phyloP scores from a whole-genome alignment of 345 rosid genomes.

The Acer yangbiense region DNA sequence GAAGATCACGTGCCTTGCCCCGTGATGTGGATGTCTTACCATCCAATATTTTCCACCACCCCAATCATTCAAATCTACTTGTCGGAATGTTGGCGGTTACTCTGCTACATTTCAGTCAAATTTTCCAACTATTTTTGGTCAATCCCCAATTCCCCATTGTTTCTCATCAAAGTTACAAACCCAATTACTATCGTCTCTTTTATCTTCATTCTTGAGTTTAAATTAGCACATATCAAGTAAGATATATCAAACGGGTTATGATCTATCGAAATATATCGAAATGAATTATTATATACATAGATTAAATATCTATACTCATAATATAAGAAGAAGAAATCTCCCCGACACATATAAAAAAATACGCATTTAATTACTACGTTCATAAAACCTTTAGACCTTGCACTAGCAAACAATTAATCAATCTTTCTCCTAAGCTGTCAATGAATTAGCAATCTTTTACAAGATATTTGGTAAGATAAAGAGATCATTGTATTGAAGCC shows the following conservation, averaged over 20 bases:
- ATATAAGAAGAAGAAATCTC: not conserved
- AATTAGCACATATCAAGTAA: not conserved
- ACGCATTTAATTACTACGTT: no score
- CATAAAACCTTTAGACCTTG: no score
- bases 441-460: slow-evolving; percentile 1
- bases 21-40: slow-evolving; percentile 55
- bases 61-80: slow-evolving; percentile 38
- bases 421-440: not conserved
- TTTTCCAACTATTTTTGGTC: slow-evolving; percentile 19
- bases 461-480: not conserved
- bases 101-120: not conserved
- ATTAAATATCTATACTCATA: no score
- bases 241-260: no score
- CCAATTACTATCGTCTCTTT: not conserved
- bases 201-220: not conserved
- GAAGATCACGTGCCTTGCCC: slow-evolving; percentile 40
- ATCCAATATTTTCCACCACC: slow-evolving; percentile 20
- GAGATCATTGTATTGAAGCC: not conserved
- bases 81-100: slow-evolving; percentile 44
- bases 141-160: slow-evolving; percentile 14
- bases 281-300: no score
- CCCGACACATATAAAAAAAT: no score
- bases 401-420: not conserved
- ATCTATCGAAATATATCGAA: no score
- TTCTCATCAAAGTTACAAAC: slow-evolving; percentile 3